Evolutionary conservation across 352 stramenopile species (phyloP).

Genomic region (Pythium phragmitis): DNA sequence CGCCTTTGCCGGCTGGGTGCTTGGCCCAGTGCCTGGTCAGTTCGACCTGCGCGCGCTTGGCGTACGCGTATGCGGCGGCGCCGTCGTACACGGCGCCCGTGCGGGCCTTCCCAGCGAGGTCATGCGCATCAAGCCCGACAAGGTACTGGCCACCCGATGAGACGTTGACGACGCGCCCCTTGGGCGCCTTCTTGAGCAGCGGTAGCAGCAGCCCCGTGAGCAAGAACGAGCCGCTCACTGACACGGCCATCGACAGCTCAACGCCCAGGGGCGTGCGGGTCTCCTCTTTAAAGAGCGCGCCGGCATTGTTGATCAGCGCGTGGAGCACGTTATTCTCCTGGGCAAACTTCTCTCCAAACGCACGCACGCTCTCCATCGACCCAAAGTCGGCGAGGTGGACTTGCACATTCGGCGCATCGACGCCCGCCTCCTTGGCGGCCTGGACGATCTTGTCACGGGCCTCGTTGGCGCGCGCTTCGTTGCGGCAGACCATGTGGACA

Average conservation of each 20-base stretch:
- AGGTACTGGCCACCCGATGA: slow-evolving; percentile 52
- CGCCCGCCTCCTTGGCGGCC: slow-evolving; percentile 29
- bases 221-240: slow-evolving; percentile 43
- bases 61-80: slow-evolving; percentile 39
- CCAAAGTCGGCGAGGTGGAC: slow-evolving; percentile 49
- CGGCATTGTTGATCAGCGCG: slow-evolving; percentile 54
- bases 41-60: slow-evolving; percentile 52
- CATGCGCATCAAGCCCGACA: slow-evolving; percentile 31
- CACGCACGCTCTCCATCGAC: slow-evolving; percentile 42
- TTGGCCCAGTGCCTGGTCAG: slow-evolving; percentile 45
- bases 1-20: slow-evolving; percentile 30
- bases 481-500: slow-evolving; percentile 54
- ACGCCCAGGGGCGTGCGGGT: slow-evolving; percentile 30
- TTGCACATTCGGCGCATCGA: slow-evolving; percentile 31
- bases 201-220: slow-evolving; percentile 48
- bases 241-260: slow-evolving; percentile 45
- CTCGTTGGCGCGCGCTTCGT: slow-evolving; percentile 32
- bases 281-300: slow-evolving; percentile 41
- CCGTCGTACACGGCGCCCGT: slow-evolving; percentile 33
- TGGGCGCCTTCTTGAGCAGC: slow-evolving; percentile 36
- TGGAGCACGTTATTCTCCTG: slow-evolving; percentile 30
- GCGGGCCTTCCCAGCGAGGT: slow-evolving; percentile 30
- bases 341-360: slow-evolving; percentile 32
- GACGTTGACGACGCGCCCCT: slow-evolving; percentile 51
- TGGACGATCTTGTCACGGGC: slow-evolving; percentile 42